Evolutionary conservation across 2,329 filamentous ascomycete species (phyloP), one percentile per base, ranked within the genome.

Genomic region (Phialophora expanda): DNA sequence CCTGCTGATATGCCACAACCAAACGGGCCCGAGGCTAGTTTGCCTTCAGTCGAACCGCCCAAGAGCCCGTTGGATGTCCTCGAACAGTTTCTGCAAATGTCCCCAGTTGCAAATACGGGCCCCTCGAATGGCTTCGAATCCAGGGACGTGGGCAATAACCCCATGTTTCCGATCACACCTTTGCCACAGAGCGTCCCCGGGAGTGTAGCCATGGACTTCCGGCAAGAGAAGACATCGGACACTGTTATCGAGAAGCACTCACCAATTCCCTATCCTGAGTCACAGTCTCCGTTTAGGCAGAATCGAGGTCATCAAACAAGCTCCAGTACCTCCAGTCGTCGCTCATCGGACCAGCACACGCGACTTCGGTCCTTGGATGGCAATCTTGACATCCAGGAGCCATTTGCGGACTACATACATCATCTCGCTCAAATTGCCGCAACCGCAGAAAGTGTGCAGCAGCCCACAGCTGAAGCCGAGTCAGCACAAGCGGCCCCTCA

Each of bases 41-140:
- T 28, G 2, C 34, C 55, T 12, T 41, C 64, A 22, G 32, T 56
- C 30, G 53, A 55, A 44, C 50, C 34, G 14, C 54, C 54, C 4
- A 62, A 41, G 34, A 65, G 60, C 41, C 56, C 64, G n/a, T 12
- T 65, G 20, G 62, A 66, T 59, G 58, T 59, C n/a, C 24, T 67
- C 11, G 64, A 70, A 60, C 61, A 64, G 51, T 70, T 63, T 34
- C 46, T 67, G 12, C 59, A 66, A 34, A 63, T 66, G 44, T 64
- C 66, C 30, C 61, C 68, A 26, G 55, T 61, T 2, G 20, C 56
- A 3, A n/a, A 34, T 41, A 17, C 20, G 14, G 26, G 38, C 38
- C 26, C 30, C 30, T 44, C 51, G 11, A 22, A n/a, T 14, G n/a
- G 14, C 38, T 41, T 48, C 38, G 26, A 48, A 56, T 22, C 12